phyloP scores from a whole-genome alignment of 2,329 filamentous ascomycete genomes.

The Clarireedia sp. region DNA sequence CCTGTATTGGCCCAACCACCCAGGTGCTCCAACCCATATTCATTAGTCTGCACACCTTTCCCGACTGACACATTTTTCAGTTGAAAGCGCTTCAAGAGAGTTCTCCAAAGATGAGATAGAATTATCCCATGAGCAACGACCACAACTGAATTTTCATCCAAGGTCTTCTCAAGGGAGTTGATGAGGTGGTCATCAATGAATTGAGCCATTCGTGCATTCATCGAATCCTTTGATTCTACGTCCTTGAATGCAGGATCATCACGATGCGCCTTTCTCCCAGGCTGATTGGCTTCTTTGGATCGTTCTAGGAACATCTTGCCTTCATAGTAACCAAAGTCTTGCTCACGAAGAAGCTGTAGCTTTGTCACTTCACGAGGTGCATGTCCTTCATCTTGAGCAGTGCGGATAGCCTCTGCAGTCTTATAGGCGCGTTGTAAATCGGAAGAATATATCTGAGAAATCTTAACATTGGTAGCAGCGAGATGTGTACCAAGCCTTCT shows the following conservation, averaged over 20 bases:
- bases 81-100: conserved; percentile 48
- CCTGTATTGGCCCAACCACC: conserved; percentile 61
- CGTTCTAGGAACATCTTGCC: conserved; percentile 49
- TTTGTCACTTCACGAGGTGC: conserved; percentile 14
- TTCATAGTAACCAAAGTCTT: conserved; percentile 66
- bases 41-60: conserved; percentile 33
- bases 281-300: conserved; percentile 26
- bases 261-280: conserved; percentile 33
- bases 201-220: conserved; percentile 52
- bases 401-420: conserved; percentile 60
- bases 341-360: conserved; percentile 53
- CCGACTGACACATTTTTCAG: conserved; percentile 29
- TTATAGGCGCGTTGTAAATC: conserved; percentile 65
- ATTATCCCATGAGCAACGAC: conserved; percentile 81
- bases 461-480: conserved; percentile 51
- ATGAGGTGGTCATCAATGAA: conserved; percentile 55
- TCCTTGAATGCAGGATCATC: conserved; percentile 39
- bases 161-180: conserved; percentile 41
- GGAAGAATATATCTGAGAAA: conserved; percentile 69
- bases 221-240: conserved; percentile 59
- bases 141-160: conserved; percentile 41
- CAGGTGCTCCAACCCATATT: conserved; percentile 36
- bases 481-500: conserved; percentile 61
- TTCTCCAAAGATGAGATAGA: conserved; percentile 59
- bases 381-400: conserved; percentile 48